phyloP scores from a whole-genome alignment of 306 rosid genomes.

The Prunus armeniaca region DNA sequence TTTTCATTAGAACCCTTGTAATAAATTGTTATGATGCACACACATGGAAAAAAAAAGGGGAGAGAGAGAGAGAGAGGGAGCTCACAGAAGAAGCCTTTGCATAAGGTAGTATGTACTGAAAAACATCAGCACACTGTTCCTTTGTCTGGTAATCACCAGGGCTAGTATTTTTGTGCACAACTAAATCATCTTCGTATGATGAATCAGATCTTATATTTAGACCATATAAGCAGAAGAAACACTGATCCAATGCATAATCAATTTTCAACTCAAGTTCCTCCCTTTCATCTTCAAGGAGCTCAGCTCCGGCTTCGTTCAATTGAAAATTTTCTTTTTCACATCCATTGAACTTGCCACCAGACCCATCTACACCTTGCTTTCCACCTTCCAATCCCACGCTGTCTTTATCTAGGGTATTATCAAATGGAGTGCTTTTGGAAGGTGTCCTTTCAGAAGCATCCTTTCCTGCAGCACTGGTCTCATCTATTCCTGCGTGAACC shows the following conservation, averaged over 20 bases:
- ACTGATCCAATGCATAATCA: conserved; percentile 88
- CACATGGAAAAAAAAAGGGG: neutral
- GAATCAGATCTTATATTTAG: conserved; percentile 85
- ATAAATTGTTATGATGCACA: conserved; percentile 7
- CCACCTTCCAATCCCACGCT: conserved; percentile 40
- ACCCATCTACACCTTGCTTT: conserved; percentile 44
- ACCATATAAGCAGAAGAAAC: conserved; percentile 92
- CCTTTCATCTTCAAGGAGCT: conserved; percentile 77
- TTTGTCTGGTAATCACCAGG: conserved; percentile 93
- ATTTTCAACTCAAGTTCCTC: conserved; percentile 88
- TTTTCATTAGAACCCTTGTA: neutral
- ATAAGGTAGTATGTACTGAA: conserved; percentile 88
- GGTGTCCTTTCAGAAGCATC: conserved; percentile 44
- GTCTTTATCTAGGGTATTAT: conserved; percentile 41
- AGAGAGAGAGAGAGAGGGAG: conserved; percentile 22
- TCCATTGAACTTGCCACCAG: conserved; percentile 34
- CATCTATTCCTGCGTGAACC: conserved; percentile 43
- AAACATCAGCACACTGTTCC: conserved; percentile 98
- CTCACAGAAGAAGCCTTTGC: conserved; percentile 98
- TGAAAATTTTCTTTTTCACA: conserved; percentile 48
- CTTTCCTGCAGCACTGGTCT: conserved; percentile 34
- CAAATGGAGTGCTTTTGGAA: conserved; percentile 39
- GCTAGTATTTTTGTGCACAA: conserved; percentile 86
- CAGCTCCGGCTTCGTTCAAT: conserved; percentile 47
- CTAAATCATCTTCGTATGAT: conserved; percentile 87